Evolutionary conservation across 2,329 filamentous ascomycete genomes (phyloP), one percentile per base, ranked within the genome.

Genomic region (Penicillium sp.): DNA sequence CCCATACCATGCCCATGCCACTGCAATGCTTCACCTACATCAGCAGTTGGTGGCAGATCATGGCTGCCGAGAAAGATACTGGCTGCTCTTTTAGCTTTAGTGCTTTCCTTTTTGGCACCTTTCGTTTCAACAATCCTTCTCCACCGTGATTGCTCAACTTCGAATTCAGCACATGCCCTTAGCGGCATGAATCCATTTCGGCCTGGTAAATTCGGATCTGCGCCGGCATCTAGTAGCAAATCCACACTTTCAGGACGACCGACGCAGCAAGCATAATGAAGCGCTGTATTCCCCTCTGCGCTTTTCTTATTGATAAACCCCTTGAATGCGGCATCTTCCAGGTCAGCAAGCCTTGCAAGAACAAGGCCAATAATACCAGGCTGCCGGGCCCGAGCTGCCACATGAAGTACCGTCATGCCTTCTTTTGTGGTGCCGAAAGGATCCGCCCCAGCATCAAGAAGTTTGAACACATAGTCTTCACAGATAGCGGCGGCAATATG

Each of bases 201-300:
- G 41, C 54, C 53, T 4, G 22, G 43, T 13, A 55, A 4, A 7
- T 53, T 56, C 22, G 43, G 26, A 45, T 59, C 58, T 39, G 58
- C 60, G 1, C 53, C 60, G 8, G 53, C 47, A 16, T 57, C 39
- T 3, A 63, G 27, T 39, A 63, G 19, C 9, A 37, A 8, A 19
- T 48, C 26, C 13, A 63, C 60, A 0, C 56, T 59, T 44, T 63
- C 60, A 7, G 58, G 56, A 31, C 46, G 58, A 16, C 60, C 58
- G 4, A 56, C 59, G 19, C 53, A 45, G 41, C 58, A 64, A 21
- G 62, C 60, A 41, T 58, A 61, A 31, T 64, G 62, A 39, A 64
- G 58, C 3, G 62, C 56, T 19, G 60, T 37, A 16, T 44, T 24
- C 24, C 58, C 60, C 16, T 61, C 56, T 39, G 2, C 26, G 27